Percentiles rank a stretch among this genome's conserved stretches.
Conservation (phyloP, 176 grass and related monocot genomes). For the Pontederia paniculata region DNA sequence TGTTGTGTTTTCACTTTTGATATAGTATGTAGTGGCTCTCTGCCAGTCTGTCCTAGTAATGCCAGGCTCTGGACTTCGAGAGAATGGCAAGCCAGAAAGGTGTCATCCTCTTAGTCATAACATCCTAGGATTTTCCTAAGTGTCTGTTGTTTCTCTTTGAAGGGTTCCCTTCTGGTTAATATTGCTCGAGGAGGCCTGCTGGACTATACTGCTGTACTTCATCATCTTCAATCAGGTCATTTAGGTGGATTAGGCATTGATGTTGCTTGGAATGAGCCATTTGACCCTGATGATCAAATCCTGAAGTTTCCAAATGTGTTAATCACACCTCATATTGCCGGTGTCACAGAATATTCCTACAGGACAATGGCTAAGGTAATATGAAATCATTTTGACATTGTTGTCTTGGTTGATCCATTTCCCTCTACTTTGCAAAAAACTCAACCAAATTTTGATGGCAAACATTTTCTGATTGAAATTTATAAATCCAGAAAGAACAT, state of each 20-base stretch:
- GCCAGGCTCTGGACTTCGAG: too few species aligned
- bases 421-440: background rate
- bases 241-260: slow-evolving; percentile 86
- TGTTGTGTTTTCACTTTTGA: too few species aligned
- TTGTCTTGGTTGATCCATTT: background rate
- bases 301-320: slow-evolving; percentile 83
- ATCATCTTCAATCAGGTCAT: slow-evolving; percentile 63
- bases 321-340: slow-evolving; percentile 80
- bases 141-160: slow-evolving; percentile 14
- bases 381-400: slow-evolving; percentile 8
- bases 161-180: slow-evolving; percentile 83
- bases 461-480: too few species aligned
- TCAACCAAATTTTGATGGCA: background rate
- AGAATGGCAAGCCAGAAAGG: too few species aligned
- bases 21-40: too few species aligned
- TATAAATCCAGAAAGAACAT: too few species aligned
- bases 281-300: slow-evolving; percentile 84
- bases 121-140: background rate
- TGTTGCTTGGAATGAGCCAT: slow-evolving; percentile 92
- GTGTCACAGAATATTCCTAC: slow-evolving; percentile 64
- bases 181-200: slow-evolving; percentile 71
- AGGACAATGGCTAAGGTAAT: slow-evolving; percentile 87
- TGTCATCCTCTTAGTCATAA: background rate
- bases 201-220: slow-evolving; percentile 59
- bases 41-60: too few species aligned